These are phyloP conservation scores for Candida nanaspora DNA, from an alignment of 805 yeast species.

Conservation along the genomic window DNA sequence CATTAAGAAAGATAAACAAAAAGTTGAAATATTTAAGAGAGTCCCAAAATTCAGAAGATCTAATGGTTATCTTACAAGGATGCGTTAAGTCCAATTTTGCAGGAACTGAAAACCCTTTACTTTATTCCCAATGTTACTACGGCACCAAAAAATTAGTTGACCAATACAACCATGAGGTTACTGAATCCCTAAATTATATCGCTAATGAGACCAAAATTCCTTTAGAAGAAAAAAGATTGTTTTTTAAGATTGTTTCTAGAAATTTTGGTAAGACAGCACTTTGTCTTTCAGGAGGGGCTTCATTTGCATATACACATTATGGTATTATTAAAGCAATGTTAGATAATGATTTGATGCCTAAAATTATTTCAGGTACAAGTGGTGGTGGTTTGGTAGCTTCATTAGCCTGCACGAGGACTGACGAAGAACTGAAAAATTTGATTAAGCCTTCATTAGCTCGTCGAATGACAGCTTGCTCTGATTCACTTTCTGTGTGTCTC, in stretches of 20 bases:
- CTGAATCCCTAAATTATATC: slow-evolving; percentile 37
- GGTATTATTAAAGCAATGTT: slow-evolving; percentile 68
- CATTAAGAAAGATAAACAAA: slow-evolving; percentile 41
- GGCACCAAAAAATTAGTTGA: slow-evolving; percentile 63
- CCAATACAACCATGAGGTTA: slow-evolving; percentile 46
- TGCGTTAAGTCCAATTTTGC: slow-evolving; percentile 71
- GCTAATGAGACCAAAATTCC: slow-evolving; percentile 31
- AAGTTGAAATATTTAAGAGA: slow-evolving; percentile 32
- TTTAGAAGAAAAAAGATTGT: slow-evolving; percentile 34
- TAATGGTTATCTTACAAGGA: slow-evolving; percentile 51
- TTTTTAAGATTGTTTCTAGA: slow-evolving; percentile 51
- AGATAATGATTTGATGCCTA: slow-evolving; percentile 60
- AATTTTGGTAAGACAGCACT: slow-evolving; percentile 69
- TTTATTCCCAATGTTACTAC: slow-evolving; percentile 68
- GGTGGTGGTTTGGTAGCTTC: slow-evolving; percentile 81
- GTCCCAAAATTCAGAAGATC: slow-evolving; percentile 31
- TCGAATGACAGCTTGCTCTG: slow-evolving; percentile 65
- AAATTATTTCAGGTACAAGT: slow-evolving; percentile 68
- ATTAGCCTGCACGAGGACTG: slow-evolving; percentile 58
- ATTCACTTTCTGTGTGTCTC: slow-evolving; percentile 51
- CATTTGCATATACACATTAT: slow-evolving; percentile 70
- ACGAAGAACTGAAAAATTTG: slow-evolving; percentile 52
- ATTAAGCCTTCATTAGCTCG: slow-evolving; percentile 55
- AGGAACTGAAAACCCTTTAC: slow-evolving; percentile 64
- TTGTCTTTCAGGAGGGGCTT: slow-evolving; percentile 74